A percentile compares a stretch with the other conserved stretches of the same genome.
phyloP scores from a whole-genome alignment of 257 asterid species.

The Eustoma russellianum region DNA sequence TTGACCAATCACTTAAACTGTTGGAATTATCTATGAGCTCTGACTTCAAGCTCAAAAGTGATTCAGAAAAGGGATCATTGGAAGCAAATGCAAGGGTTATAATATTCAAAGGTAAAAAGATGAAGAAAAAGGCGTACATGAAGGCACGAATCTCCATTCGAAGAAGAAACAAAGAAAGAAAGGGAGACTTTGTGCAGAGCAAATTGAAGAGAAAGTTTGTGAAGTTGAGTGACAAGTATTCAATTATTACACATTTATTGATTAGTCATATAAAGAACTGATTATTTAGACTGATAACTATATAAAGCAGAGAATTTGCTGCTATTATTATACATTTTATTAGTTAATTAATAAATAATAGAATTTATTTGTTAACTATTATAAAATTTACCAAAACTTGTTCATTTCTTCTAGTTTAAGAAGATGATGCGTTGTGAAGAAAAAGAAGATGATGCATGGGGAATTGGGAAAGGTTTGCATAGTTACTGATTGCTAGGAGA shows the following conservation, averaged over 20 bases:
- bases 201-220: constrained; percentile 14
- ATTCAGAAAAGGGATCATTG: constrained; percentile 67
- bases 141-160: constrained; percentile 72
- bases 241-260: too few species aligned
- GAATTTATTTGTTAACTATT: too few species aligned
- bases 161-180: constrained; percentile 15
- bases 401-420: too few species aligned
- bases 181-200: not conserved
- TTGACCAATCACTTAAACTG: constrained; percentile 51
- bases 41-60: constrained; percentile 69
- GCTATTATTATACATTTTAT: too few species aligned
- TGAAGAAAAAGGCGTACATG: constrained; percentile 21
- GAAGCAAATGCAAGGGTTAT: constrained; percentile 20
- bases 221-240: not conserved
- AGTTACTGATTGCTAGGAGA: constrained; percentile 19
- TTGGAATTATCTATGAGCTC: constrained; percentile 50
- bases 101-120: constrained; percentile 18
- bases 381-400: too few species aligned
- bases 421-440: too few species aligned
- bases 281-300: too few species aligned
- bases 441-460: constrained; percentile 57
- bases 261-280: too few species aligned
- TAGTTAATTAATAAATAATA: too few species aligned
- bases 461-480: constrained; percentile 43
- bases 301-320: too few species aligned